A percentile compares a stretch with the other conserved stretches of the same genome.
Evolutionary conservation across 768 basidiomycete species (phyloP).

Genomic region (Trametes villosa): DNA sequence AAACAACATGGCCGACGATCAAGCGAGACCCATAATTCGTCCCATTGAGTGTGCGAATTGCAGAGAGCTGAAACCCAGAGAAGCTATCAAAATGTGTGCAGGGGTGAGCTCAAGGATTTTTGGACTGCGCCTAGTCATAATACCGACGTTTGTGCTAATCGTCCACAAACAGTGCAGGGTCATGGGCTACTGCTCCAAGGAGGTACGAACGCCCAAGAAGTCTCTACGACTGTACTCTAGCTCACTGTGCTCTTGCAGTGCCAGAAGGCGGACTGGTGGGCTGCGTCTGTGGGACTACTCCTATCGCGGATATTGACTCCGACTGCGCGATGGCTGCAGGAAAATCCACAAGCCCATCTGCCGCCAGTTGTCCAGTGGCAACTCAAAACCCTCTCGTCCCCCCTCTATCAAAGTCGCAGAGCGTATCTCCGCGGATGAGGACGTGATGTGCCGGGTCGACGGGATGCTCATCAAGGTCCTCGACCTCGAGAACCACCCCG

Average conservation of each 20-base stretch:
- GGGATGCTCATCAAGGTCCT: slow-evolving; percentile 21
- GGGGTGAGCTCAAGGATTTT: slow-evolving; percentile 1
- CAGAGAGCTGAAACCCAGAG: not conserved
- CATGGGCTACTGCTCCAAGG: slow-evolving; percentile 21
- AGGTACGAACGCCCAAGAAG: too few species aligned
- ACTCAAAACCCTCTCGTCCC: slow-evolving; percentile 1
- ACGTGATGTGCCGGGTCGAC: slow-evolving; percentile 19
- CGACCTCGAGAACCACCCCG: slow-evolving; percentile 22
- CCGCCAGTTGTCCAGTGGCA: not conserved
- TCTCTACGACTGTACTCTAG: too few species aligned
- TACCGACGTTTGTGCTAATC: not conserved
- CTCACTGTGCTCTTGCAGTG: slow-evolving; percentile 1
- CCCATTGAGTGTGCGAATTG: slow-evolving; percentile 10
- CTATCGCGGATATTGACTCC: not conserved
- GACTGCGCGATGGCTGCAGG: not conserved
- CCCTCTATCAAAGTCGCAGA: slow-evolving; percentile 20
- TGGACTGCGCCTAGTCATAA: not conserved
- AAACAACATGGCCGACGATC: not conserved
- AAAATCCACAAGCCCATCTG: slow-evolving; percentile 21
- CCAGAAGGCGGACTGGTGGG: slow-evolving; percentile 19
- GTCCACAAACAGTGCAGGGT: slow-evolving; percentile 10
- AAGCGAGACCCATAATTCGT: not conserved
- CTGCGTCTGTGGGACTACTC: not conserved
- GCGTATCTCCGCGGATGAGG: slow-evolving; percentile 9
- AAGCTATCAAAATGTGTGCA: slow-evolving; percentile 15